These are phyloP conservation scores for Xerocomus cyaneibrunnescens DNA, from an alignment of 1,284 basidiomycete genomes.

Conservation along the genomic window DNA sequence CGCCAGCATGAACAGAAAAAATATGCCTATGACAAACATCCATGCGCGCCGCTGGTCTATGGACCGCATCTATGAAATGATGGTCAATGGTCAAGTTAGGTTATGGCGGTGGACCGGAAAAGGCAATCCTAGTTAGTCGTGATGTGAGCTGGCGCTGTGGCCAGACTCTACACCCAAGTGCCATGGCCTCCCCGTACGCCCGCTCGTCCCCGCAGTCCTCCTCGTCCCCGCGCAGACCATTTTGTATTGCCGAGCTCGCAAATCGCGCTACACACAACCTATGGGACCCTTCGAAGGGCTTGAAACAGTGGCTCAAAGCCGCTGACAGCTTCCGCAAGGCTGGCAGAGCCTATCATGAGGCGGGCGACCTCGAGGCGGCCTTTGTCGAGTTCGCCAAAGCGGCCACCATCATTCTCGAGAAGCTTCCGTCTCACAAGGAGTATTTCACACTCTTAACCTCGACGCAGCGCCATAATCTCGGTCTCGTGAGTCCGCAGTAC, in stretches of 20 bases:
- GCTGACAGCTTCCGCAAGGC: constrained; percentile 39
- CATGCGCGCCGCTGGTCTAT: constrained; percentile 31
- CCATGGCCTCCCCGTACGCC: constrained; percentile 31
- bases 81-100: constrained; percentile 4
- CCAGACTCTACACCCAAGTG: constrained; percentile 8
- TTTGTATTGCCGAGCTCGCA: constrained; percentile 39
- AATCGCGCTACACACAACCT: constrained; percentile 32
- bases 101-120: constrained; percentile 13
- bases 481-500: constrained; percentile 37
- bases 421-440: constrained; percentile 40
- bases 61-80: constrained; percentile 19
- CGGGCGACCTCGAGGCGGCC: constrained; percentile 35
- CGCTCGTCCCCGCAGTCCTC: constrained; percentile 24
- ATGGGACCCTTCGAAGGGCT: constrained; percentile 37
- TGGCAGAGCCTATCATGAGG: constrained; percentile 27
- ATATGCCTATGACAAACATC: constrained; percentile 48
- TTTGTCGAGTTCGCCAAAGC: constrained; percentile 43
- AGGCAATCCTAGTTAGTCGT: constrained; percentile 21
- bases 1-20: constrained; percentile 55
- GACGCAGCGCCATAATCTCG: constrained; percentile 40
- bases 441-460: constrained; percentile 36
- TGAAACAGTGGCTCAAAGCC: constrained; percentile 38
- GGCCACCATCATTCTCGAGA: constrained; percentile 45
- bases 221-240: constrained; percentile 28
- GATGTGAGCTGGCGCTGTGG: constrained; percentile 15